Conservation (phyloP, 768 basidiomycete species). For the Mycena metata region DNA sequence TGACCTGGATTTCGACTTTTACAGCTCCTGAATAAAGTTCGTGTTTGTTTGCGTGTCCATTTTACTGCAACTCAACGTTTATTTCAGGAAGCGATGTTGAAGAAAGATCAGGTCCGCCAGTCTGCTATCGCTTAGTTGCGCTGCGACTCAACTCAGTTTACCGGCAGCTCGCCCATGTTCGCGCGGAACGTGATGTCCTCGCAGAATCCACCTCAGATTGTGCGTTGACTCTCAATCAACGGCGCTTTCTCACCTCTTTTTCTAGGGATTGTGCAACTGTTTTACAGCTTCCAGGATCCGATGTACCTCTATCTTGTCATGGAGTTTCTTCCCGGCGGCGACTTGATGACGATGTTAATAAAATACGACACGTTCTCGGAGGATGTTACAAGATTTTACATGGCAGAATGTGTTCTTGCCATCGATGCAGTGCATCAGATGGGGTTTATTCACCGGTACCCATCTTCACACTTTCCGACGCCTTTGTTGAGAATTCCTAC, state of each 20-base stretch:
- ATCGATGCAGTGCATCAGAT: constrained; percentile 98
- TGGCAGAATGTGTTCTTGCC: constrained; percentile 97
- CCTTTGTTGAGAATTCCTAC: constrained; percentile 26
- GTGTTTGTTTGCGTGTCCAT: no score
- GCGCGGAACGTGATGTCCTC: constrained; percentile 96
- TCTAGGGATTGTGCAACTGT: constrained; percentile 96
- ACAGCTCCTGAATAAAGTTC: no score
- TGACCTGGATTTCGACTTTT: no score
- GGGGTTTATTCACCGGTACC: constrained; percentile 95
- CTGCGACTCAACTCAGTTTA: constrained; percentile 10
- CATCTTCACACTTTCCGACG: constrained; percentile 38
- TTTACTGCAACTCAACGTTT: no score
- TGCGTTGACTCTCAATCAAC: neutral
- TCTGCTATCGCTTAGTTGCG: no score
- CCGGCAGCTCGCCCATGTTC: constrained; percentile 92
- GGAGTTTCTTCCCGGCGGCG: constrained; percentile 99
- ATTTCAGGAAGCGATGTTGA: constrained; percentile 89
- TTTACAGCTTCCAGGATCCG: constrained; percentile 98
- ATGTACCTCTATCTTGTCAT: constrained; percentile 96
- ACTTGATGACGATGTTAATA: constrained; percentile 99
- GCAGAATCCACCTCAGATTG: constrained; percentile 88
- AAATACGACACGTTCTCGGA: constrained; percentile 99
- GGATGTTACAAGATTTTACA: constrained; percentile 98
- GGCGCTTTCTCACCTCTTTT: neutral
- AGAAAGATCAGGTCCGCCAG: constrained; percentile 91